Percentiles rank a stretch among this genome's conserved stretches.
Evolutionary conservation across 2,329 filamentous ascomycete species (phyloP).

Genomic region (Fusarium humuli): DNA sequence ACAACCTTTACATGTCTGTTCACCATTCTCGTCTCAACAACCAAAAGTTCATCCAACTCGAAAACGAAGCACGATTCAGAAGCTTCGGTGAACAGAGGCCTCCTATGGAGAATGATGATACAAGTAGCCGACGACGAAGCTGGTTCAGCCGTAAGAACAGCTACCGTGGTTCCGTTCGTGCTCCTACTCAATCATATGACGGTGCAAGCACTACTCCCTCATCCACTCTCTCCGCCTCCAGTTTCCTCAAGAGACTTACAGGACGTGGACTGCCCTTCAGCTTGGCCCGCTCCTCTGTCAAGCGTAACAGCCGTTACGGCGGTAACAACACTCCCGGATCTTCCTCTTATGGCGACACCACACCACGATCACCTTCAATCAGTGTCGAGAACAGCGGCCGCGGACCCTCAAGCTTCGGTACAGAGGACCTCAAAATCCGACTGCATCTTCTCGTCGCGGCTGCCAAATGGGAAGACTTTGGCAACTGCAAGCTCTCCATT

Average conservation of each 20-base stretch:
- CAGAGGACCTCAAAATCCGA: constrained; percentile 80
- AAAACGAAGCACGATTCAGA: constrained; percentile 76
- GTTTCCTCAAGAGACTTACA: constrained; percentile 84
- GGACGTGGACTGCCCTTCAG: constrained; percentile 80
- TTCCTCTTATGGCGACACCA: constrained; percentile 62
- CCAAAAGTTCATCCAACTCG: constrained; percentile 80
- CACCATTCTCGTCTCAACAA: constrained; percentile 93
- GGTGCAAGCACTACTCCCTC: constrained; percentile 75
- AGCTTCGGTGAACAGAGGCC: constrained; percentile 72
- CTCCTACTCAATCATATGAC: constrained; percentile 76
- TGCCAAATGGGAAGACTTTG: constrained; percentile 91
- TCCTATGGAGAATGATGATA: constrained; percentile 60
- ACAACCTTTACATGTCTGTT: constrained; percentile 84
- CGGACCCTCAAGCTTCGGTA: constrained; percentile 72
- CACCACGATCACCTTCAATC: constrained; percentile 68
- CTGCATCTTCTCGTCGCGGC: constrained; percentile 82
- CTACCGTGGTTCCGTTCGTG: constrained; percentile 71
- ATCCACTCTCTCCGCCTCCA: constrained; percentile 75
- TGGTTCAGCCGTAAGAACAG: constrained; percentile 74
- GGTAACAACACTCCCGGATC: constrained; percentile 72
- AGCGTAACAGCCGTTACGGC: constrained; percentile 63
- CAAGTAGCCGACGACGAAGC: constrained; percentile 61
- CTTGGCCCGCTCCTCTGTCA: constrained; percentile 81
- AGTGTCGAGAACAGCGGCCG: constrained; percentile 64
- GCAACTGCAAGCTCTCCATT: constrained; percentile 85